phyloP scores from a whole-genome alignment of 257 asterid genomes.

The Lycium ferocissimum region DNA sequence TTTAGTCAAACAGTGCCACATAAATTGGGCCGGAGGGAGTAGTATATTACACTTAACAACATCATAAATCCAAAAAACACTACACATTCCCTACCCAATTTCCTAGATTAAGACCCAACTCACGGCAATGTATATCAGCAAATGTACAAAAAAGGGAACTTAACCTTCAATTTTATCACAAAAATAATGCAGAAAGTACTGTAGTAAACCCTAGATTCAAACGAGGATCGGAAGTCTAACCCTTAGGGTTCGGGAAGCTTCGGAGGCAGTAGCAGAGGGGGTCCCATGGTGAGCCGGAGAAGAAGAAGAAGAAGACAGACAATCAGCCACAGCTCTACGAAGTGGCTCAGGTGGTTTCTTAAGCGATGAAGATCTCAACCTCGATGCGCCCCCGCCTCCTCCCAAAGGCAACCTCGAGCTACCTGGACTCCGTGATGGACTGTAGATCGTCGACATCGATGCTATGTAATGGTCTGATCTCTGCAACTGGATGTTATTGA shows the following conservation, averaged over 20 bases:
- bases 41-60: neutral
- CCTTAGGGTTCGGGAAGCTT: constrained; percentile 92
- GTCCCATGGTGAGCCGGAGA: constrained; percentile 65
- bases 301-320: constrained; percentile 74
- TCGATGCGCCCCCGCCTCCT: constrained; percentile 57
- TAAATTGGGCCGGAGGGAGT: no score
- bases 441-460: constrained; percentile 64
- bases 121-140: constrained; percentile 5
- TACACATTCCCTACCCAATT: neutral
- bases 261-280: constrained; percentile 49
- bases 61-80: neutral
- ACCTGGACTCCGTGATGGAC: constrained; percentile 80
- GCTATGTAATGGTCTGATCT: neutral
- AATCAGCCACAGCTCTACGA: constrained; percentile 95
- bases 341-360: constrained; percentile 99
- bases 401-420: constrained; percentile 81
- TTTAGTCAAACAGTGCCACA: no score
- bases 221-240: constrained; percentile 46
- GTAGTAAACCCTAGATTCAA: constrained; percentile 31
- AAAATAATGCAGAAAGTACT: constrained; percentile 2
- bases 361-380: constrained; percentile 86
- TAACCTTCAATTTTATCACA: neutral
- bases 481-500: neutral
- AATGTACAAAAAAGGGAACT: neutral
- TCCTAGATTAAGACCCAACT: neutral